Evolutionary conservation across 164 flowering plant species (phyloP).

Genomic region (Dillenia suffruticosa): DNA sequence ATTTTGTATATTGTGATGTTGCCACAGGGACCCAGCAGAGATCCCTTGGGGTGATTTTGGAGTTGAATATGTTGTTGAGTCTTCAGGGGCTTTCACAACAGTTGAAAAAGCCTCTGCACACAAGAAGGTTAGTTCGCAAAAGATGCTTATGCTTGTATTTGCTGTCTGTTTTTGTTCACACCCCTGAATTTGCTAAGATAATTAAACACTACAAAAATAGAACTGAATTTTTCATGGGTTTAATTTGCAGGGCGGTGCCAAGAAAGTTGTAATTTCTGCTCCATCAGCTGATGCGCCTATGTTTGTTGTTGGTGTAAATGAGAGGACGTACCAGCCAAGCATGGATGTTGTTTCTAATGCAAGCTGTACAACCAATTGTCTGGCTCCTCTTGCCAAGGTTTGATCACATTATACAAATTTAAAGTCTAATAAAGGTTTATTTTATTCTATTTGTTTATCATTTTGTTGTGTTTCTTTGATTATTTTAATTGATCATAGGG

Average conservation of each 20-base stretch:
- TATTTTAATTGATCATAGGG: too few species aligned
- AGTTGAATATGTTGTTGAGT: conserved; percentile 93
- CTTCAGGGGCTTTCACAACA: conserved; percentile 95
- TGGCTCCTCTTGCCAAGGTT: conserved; percentile 93
- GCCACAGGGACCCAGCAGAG: conserved; percentile 76
- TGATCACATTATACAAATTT: conserved; percentile 5
- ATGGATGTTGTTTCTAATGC: conserved; percentile 98
- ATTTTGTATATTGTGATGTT: not conserved
- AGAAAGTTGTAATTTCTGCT: conserved; percentile 94
- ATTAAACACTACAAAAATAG: too few species aligned
- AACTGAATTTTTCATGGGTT: conserved; percentile 3
- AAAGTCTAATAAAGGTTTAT: too few species aligned
- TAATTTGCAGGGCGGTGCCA: conserved; percentile 84
- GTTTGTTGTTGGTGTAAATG: conserved; percentile 98
- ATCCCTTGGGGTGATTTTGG: conserved; percentile 96
- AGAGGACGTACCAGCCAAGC: conserved; percentile 70
- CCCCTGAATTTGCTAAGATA: not conserved
- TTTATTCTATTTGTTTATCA: too few species aligned
- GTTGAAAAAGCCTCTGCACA: conserved; percentile 78
- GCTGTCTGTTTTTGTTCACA: conserved; percentile 1
- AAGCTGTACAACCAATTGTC: conserved; percentile 97
- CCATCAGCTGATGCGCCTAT: conserved; percentile 99
- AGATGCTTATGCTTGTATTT: not conserved
- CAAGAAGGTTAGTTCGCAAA: conserved; percentile 47
- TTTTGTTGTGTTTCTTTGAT: too few species aligned